Evolutionary conservation across 2,329 filamentous ascomycete species (phyloP).

Genomic region (Ascochyta clinopodiicola): DNA sequence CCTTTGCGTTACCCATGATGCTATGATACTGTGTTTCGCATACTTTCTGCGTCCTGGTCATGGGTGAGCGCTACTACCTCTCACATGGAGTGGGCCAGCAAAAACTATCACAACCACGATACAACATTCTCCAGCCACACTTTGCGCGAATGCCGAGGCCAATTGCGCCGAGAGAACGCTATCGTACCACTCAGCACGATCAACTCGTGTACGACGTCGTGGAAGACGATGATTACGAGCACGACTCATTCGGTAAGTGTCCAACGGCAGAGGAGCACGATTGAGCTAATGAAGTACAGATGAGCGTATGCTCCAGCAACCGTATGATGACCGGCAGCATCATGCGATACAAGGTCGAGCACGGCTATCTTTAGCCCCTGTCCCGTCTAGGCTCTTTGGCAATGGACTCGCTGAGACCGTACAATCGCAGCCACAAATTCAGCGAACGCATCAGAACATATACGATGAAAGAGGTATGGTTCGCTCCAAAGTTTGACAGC

Average conservation of each 20-base stretch:
- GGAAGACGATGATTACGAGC: slow-evolving; percentile 34
- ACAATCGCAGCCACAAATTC: not conserved
- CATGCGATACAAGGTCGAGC: slow-evolving; percentile 45
- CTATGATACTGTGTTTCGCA: not conserved
- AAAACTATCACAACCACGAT: slow-evolving; percentile 3
- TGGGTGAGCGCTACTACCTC: not conserved
- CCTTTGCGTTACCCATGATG: not conserved
- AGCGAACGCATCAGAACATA: not conserved
- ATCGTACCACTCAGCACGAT: slow-evolving; percentile 27
- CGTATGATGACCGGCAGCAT: slow-evolving; percentile 41
- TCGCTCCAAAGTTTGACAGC: not conserved
- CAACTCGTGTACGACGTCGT: slow-evolving; percentile 26
- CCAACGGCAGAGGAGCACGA: not conserved
- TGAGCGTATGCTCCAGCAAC: slow-evolving; percentile 40
- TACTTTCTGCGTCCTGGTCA: not conserved
- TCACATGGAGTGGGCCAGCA: not conserved
- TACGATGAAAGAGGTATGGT: not conserved
- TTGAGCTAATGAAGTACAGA: slow-evolving; percentile 35
- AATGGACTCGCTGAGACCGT: not conserved
- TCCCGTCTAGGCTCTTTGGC: not conserved
- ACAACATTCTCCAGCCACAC: slow-evolving; percentile 23
- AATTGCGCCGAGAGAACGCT: slow-evolving; percentile 31
- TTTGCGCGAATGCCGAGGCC: slow-evolving; percentile 17
- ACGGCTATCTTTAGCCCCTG: slow-evolving; percentile 48
- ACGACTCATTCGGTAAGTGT: slow-evolving; percentile 58